phyloP scores from a whole-genome alignment of 192 early-diverging fungal species.

The Polychytrium aggregatum region DNA sequence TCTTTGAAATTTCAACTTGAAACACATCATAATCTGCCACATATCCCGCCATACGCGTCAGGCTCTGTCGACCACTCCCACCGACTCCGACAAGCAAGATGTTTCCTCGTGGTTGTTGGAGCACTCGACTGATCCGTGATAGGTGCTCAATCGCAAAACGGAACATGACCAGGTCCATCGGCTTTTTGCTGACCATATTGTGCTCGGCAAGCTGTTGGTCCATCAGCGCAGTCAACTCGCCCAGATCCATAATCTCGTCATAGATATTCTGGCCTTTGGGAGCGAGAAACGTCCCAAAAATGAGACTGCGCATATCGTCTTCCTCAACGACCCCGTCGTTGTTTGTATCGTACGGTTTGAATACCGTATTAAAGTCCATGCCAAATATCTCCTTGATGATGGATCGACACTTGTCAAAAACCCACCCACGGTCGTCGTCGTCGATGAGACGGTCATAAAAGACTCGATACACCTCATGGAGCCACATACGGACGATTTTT shows the following conservation, averaged over 20 bases:
- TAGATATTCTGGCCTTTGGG: conserved; percentile 33
- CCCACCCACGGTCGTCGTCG: conserved; percentile 42
- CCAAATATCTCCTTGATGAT: conserved; percentile 32
- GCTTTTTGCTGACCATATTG: conserved; percentile 47
- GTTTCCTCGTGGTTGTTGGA: conserved; percentile 44
- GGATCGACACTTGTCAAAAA: conserved; percentile 27
- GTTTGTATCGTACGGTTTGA: conserved; percentile 36
- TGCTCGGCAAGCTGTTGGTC: conserved; percentile 40
- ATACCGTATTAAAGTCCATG: conserved; percentile 33
- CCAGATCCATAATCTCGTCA: conserved; percentile 39
- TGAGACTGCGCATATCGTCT: conserved; percentile 41
- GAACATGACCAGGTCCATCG: conserved; percentile 52
- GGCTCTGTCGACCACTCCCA: conserved; percentile 44
- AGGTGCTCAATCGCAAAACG: conserved; percentile 51
- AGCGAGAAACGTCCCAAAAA: conserved; percentile 45
- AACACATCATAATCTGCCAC: conserved; percentile 46
- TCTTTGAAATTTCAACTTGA: conserved; percentile 48
- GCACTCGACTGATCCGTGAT: conserved; percentile 39
- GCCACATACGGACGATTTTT: conserved; percentile 45
- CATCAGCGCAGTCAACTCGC: conserved; percentile 35
- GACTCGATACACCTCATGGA: conserved; percentile 47
- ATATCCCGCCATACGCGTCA: conserved; percentile 47
- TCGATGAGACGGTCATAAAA: conserved; percentile 49
- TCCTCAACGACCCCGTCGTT: conserved; percentile 28
- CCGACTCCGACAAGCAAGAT: conserved; percentile 50